Percentiles rank a stretch among this genome's conserved stretches.
These are phyloP conservation scores for Fusarium circinatum DNA, from an alignment of 2,329 filamentous ascomycete species.

Conservation along the genomic window DNA sequence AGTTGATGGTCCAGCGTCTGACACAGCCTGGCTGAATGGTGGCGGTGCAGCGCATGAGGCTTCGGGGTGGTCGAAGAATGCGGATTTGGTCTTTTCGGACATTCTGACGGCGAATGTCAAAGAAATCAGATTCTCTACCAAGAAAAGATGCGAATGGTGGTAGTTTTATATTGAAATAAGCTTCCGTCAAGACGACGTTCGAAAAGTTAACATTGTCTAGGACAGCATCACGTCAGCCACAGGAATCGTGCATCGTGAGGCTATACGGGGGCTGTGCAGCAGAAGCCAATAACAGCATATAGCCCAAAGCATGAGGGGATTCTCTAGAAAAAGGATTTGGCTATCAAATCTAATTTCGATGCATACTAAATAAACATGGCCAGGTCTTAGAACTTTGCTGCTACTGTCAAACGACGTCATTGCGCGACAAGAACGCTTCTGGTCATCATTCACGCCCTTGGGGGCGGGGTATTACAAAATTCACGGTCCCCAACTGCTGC, in stretches of 20 bases:
- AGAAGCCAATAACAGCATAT: neutral
- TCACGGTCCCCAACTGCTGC: neutral
- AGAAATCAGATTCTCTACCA: fast-evolving
- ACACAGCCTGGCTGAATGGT: neutral
- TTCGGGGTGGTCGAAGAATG: neutral
- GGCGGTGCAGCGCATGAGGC: constrained; percentile 1
- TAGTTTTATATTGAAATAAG: fast-evolving
- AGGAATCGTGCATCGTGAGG: neutral
- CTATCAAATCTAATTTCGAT: neutral
- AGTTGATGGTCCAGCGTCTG: neutral
- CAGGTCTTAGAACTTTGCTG: neutral
- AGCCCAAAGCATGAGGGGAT: too few species aligned
- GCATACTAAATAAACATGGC: fast-evolving
- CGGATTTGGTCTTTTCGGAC: neutral
- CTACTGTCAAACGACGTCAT: neutral
- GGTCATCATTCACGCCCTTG: constrained; percentile 16
- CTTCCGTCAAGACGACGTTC: neutral
- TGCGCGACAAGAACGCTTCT: neutral
- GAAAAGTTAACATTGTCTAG: neutral
- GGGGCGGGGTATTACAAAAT: constrained; percentile 9
- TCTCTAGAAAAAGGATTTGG: neutral
- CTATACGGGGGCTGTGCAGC: neutral
- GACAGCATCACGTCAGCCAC: constrained; percentile 7
- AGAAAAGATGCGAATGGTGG: fast-evolving
- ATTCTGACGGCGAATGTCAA: neutral